Evolutionary conservation across 331 rosid genomes (phyloP).

Genomic region (Saraca asoca): DNA sequence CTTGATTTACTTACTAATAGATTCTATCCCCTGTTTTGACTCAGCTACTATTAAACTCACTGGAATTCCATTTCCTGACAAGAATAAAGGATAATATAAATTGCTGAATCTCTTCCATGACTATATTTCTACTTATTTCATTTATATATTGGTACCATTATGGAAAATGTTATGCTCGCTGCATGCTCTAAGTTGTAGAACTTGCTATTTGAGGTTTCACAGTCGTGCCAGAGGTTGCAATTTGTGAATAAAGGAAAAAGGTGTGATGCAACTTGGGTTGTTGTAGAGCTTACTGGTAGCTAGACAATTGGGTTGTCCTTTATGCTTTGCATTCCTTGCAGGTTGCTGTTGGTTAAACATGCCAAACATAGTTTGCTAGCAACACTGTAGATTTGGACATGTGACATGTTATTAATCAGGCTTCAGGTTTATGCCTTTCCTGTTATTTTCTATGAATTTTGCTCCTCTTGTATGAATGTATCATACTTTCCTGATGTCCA

Average conservation of each 20-base stretch:
- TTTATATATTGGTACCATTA: constrained; percentile 4
- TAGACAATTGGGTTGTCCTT: constrained; percentile 12
- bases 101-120: background rate
- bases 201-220: constrained; percentile 33
- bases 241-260: constrained; percentile 14
- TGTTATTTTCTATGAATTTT: constrained; percentile 24
- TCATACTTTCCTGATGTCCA: constrained; percentile 17
- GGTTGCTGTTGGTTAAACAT: background rate
- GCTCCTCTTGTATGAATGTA: background rate
- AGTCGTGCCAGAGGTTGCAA: constrained; percentile 1
- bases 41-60: background rate
- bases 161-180: constrained; percentile 9
- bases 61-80: constrained; percentile 15
- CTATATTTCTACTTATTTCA: constrained; percentile 6
- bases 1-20: constrained; percentile 7
- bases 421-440: constrained; percentile 17
- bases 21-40: constrained; percentile 11
- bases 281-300: constrained; percentile 2
- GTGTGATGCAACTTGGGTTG: constrained; percentile 24
- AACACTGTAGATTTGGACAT: background rate
- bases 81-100: background rate
- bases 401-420: constrained; percentile 17
- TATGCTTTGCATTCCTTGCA: constrained; percentile 4
- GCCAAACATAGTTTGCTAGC: constrained; percentile 16
- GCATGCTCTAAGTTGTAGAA: constrained; percentile 12